Evolutionary conservation across 208 protist genomes (phyloP).

Genomic region (Leishmania amazonensis): DNA sequence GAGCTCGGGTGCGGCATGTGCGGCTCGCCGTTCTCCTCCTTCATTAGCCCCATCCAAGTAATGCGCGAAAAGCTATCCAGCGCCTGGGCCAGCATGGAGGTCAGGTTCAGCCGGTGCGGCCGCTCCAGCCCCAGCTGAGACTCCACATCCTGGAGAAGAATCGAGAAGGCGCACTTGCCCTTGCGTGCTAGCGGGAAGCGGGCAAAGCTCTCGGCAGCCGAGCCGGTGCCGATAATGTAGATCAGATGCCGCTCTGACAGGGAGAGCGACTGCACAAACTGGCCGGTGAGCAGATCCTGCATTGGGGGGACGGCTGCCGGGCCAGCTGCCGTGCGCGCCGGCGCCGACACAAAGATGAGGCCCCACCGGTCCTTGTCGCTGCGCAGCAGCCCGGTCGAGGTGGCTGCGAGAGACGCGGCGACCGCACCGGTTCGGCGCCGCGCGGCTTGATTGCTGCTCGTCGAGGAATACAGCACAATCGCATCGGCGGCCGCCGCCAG

Average conservation of each 20-base stretch:
- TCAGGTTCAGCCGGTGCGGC: conserved; percentile 63
- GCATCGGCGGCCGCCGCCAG: conserved; percentile 63
- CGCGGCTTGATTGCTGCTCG: conserved; percentile 19
- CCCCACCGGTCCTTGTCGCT: conserved; percentile 39
- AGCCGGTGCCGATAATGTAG: conserved; percentile 88
- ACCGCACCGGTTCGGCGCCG: conserved; percentile 30
- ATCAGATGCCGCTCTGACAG: conserved; percentile 74
- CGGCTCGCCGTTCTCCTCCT: conserved; percentile 66
- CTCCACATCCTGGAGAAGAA: conserved; percentile 87
- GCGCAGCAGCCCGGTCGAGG: conserved; percentile 15
- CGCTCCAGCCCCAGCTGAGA: conserved; percentile 72
- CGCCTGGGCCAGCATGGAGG: conserved; percentile 65
- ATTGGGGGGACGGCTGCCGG: conserved; percentile 71
- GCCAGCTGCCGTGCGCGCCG: conserved; percentile 37
- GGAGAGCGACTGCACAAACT: conserved; percentile 87
- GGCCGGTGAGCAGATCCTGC: conserved; percentile 86
- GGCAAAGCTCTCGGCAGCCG: conserved; percentile 70
- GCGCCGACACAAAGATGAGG: conserved; percentile 79
- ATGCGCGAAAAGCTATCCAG: conserved; percentile 85
- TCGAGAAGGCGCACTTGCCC: conserved; percentile 69
- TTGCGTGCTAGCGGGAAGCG: conserved; percentile 78
- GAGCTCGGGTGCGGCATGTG: conserved; percentile 50
- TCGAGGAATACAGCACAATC: conserved; percentile 35
- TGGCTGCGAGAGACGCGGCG: conserved; percentile 1
- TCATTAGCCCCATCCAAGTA: conserved; percentile 89